A percentile compares a stretch with the other conserved stretches of the same genome.
Evolutionary conservation across 73 alveolate species (phyloP).

Genomic region (Uronychia setigera): DNA sequence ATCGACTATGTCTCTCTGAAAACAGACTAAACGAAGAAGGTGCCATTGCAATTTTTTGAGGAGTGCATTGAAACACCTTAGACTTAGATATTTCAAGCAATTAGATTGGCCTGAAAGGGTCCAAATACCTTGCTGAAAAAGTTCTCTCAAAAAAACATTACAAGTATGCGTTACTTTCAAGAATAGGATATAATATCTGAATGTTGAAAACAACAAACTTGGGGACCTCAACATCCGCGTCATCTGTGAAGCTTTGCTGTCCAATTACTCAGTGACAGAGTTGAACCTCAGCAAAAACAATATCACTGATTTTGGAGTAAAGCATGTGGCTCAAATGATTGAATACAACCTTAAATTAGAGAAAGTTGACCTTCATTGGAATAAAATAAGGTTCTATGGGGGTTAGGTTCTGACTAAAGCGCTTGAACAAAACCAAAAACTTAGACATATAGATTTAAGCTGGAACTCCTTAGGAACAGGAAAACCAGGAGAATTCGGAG

Average conservation of each 20-base stretch:
- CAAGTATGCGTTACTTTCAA: background rate
- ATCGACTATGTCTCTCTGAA: background rate
- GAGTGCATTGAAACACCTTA: background rate
- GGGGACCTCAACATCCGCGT: background rate
- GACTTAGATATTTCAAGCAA: background rate
- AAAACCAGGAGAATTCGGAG: conserved; percentile 8
- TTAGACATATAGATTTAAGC: conserved; percentile 19
- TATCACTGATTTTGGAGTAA: background rate
- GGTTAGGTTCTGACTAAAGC: conserved; percentile 19
- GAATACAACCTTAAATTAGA: background rate
- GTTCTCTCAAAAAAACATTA: background rate
- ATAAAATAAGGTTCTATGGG: conserved; percentile 14
- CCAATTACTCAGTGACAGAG: background rate
- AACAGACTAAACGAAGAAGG: background rate
- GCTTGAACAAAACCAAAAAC: conserved; percentile 1
- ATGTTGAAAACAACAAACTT: background rate
- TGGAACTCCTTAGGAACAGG: conserved; percentile 46
- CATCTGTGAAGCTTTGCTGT: background rate
- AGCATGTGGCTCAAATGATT: background rate
- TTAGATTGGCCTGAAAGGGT: background rate
- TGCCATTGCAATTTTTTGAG: background rate
- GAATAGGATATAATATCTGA: background rate
- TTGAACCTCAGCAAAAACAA: background rate
- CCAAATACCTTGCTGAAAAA: background rate
- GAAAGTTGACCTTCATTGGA: conserved; percentile 18